phyloP scores from a whole-genome alignment of 169 alveolate genomes.

The Plasmodium gallinaceum region DNA sequence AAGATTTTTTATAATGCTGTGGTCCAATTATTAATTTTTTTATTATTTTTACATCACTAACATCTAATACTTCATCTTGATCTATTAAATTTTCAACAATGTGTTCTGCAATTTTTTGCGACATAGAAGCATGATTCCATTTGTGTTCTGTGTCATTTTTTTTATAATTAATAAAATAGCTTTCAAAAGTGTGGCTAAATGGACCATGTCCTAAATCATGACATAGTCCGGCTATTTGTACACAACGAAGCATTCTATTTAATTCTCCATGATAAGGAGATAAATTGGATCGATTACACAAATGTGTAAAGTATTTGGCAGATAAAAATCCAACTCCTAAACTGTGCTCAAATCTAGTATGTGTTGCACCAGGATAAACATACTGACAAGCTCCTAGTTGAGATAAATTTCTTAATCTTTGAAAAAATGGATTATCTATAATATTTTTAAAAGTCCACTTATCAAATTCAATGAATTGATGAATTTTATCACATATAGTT shows the following conservation, averaged over 20 bases:
- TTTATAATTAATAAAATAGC: constrained; percentile 64
- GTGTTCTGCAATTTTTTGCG: constrained; percentile 82
- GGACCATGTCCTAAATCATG: constrained; percentile 96
- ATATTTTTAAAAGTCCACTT: constrained; percentile 81
- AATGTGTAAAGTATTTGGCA: constrained; percentile 83
- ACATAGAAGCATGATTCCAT: constrained; percentile 86
- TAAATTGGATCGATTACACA: constrained; percentile 66
- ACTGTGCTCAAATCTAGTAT: constrained; percentile 92
- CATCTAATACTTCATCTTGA: constrained; percentile 69
- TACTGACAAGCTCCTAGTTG: constrained; percentile 88
- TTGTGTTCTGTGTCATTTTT: constrained; percentile 44
- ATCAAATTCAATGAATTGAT: constrained; percentile 80
- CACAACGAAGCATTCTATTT: constrained; percentile 80
- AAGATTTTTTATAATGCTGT: constrained; percentile 13
- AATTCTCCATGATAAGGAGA: constrained; percentile 54
- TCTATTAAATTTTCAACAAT: constrained; percentile 71
- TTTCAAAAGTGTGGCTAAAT: constrained; percentile 92
- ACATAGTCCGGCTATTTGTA: constrained; percentile 92
- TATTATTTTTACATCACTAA: constrained; percentile 59
- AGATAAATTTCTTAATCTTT: constrained; percentile 91
- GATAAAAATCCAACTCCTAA: constrained; percentile 92
- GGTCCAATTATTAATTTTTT: constrained; percentile 61
- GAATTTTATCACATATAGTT: constrained; percentile 77
- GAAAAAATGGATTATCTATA: constrained; percentile 90
- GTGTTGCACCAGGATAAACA: constrained; percentile 93